These are phyloP conservation scores for Nakazawaea wyomingensis DNA, from an alignment of 805 yeast species.

Conservation along the genomic window DNA sequence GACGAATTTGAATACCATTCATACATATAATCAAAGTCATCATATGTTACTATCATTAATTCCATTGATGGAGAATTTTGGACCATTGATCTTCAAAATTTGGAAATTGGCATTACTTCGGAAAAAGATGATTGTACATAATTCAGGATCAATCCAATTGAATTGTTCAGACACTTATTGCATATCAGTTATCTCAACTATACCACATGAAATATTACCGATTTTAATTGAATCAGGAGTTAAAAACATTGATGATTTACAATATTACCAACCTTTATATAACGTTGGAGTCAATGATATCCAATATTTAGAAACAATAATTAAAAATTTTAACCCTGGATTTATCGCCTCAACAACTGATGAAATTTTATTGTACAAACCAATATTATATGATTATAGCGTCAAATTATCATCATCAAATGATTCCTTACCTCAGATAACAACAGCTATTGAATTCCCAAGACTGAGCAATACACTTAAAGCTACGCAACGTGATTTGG, in stretches of 20 bases:
- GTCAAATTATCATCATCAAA: conserved; percentile 19
- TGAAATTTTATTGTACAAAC: conserved; percentile 53
- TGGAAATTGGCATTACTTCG: conserved; percentile 63
- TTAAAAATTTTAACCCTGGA: conserved; percentile 22
- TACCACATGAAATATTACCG: conserved; percentile 50
- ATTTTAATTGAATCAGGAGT: conserved; percentile 24
- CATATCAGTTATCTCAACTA: conserved; percentile 52
- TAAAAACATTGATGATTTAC: conserved; percentile 17
- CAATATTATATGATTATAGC: conserved; percentile 43
- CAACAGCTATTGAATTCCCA: conserved; percentile 1
- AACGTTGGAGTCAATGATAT: conserved; percentile 60
- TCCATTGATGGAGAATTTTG: conserved; percentile 42
- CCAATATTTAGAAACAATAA: conserved; percentile 25
- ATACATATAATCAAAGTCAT: conserved; percentile 18
- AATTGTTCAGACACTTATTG: conserved; percentile 51
- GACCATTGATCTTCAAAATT: conserved; percentile 60
- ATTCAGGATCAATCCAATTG: conserved; percentile 29
- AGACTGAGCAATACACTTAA: conserved; percentile 12
- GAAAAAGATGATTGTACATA: conserved; percentile 45
- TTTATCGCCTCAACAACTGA: conserved; percentile 65
- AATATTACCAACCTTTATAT: conserved; percentile 48
- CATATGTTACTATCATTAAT: conserved; percentile 46
- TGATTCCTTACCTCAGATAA: background rate
- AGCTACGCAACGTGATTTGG: conserved; percentile 34
- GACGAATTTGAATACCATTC: no score